Conservation (phyloP, 1,284 basidiomycete genomes). For the Limonomyces culmigenus region DNA sequence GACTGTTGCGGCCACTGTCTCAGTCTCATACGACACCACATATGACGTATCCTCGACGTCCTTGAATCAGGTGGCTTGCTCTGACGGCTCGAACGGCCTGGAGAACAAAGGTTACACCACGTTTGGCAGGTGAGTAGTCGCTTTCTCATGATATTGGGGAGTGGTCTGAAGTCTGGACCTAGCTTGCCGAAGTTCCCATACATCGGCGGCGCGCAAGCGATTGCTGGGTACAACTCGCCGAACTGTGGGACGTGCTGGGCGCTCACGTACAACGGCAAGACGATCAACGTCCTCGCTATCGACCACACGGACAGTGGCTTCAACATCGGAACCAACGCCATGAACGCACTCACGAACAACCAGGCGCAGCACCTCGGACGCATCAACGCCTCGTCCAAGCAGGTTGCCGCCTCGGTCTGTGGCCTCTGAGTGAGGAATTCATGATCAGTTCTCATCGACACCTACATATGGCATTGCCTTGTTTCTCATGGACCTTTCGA, state of each 20-base stretch:
- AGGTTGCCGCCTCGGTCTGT: constrained; percentile 19
- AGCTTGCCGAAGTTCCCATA: constrained; percentile 31
- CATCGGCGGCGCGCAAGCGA: constrained; percentile 26
- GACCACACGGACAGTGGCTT: constrained; percentile 22
- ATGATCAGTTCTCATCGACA: no score
- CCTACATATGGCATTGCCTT: no score
- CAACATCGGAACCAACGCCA: constrained; percentile 21
- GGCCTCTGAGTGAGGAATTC: constrained; percentile 13
- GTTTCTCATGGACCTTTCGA: no score
- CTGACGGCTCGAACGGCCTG: constrained; percentile 31
- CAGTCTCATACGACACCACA: constrained; percentile 22
- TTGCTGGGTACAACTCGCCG: constrained; percentile 23
- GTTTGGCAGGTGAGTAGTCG: neutral
- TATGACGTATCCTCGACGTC: constrained; percentile 22
- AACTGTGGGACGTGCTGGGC: constrained; percentile 30
- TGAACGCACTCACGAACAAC: constrained; percentile 23
- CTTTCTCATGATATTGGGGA: neutral
- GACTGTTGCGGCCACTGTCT: constrained; percentile 7
- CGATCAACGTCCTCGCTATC: constrained; percentile 21
- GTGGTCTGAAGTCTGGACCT: constrained; percentile 12
- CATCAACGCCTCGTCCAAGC: constrained; percentile 17
- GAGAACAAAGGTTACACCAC: constrained; percentile 9
- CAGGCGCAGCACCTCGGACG: constrained; percentile 21
- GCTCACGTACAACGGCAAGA: constrained; percentile 20
- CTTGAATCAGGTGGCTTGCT: constrained; percentile 28